Conservation (phyloP, 805 yeast genomes). For the Soucietia sequanensis region DNA sequence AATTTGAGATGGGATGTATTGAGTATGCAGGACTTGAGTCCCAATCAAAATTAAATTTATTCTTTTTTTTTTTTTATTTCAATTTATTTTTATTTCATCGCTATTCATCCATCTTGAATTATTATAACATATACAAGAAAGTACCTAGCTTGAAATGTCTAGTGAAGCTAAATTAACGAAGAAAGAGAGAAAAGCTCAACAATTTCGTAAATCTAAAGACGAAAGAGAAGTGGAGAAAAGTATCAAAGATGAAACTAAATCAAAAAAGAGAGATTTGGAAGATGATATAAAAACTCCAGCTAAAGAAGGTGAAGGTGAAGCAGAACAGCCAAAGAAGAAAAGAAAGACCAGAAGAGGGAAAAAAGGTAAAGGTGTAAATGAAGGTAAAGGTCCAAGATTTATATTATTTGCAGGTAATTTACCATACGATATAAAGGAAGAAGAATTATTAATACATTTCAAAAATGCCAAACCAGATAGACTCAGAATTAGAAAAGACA, state of each 20-base stretch:
- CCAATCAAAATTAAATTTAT: too few species aligned
- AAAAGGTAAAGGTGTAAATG: slow-evolving; percentile 58
- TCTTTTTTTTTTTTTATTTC: too few species aligned
- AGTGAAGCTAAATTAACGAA: slow-evolving; percentile 55
- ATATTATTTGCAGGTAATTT: slow-evolving; percentile 88
- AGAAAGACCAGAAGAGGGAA: slow-evolving; percentile 78
- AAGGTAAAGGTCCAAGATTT: slow-evolving; percentile 60
- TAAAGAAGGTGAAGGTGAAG: slow-evolving; percentile 13
- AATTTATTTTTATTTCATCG: too few species aligned
- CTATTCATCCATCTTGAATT: too few species aligned
- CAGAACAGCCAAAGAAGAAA: slow-evolving; percentile 52
- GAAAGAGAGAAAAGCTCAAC: slow-evolving; percentile 63
- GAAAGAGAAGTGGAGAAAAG: slow-evolving; percentile 36
- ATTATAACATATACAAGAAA: too few species aligned
- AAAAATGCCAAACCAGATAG: slow-evolving; percentile 69
- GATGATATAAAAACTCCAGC: slow-evolving; percentile 12
- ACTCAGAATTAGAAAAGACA: slow-evolving; percentile 75
- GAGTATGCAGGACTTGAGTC: too few species aligned
- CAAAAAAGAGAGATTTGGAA: slow-evolving; percentile 21
- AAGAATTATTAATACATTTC: slow-evolving; percentile 70
- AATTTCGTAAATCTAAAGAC: slow-evolving; percentile 48
- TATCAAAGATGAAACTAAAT: slow-evolving; percentile 28
- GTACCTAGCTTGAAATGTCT: neutral
- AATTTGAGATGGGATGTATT: too few species aligned
- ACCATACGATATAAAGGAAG: slow-evolving; percentile 66